phyloP scores from a whole-genome alignment of 768 basidiomycete species.

The Lactifluus subvellereus region DNA sequence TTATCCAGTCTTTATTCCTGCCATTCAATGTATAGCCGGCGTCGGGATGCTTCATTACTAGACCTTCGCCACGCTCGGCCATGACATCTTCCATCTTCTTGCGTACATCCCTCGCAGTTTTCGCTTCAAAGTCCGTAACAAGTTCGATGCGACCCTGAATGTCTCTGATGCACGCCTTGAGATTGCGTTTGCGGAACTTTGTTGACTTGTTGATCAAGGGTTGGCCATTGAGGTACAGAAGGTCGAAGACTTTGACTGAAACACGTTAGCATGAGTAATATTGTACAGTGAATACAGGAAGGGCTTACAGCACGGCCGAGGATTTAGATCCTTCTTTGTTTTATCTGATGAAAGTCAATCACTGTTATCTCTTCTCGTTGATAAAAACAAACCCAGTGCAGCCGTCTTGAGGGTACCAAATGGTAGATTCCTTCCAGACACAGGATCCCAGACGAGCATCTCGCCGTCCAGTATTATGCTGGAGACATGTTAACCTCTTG shows the following conservation, averaged over 20 bases:
- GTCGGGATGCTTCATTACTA: conserved; percentile 83
- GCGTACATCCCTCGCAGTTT: conserved; percentile 76
- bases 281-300: neutral
- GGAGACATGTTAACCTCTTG: neutral
- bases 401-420: conserved; percentile 94
- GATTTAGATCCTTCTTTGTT: conserved; percentile 60
- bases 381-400: conserved; percentile 54
- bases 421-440: conserved; percentile 79
- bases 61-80: conserved; percentile 81
- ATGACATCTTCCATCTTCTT: conserved; percentile 77
- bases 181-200: conserved; percentile 71
- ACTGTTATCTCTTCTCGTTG: neutral
- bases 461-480: conserved; percentile 96
- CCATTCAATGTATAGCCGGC: conserved; percentile 83
- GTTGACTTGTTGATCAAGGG: conserved; percentile 69
- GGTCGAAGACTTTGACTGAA: conserved; percentile 95
- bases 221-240: conserved; percentile 82
- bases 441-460: conserved; percentile 97
- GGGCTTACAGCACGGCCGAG: conserved; percentile 84
- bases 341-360: conserved; percentile 45
- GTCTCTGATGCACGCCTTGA: conserved; percentile 60
- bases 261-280: neutral
- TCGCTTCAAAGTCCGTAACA: conserved; percentile 63
- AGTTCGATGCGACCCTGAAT: conserved; percentile 81
- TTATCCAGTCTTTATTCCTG: conserved; percentile 89